Conservation (phyloP, 2,329 filamentous ascomycete genomes). For the Fusarium buharicum region DNA sequence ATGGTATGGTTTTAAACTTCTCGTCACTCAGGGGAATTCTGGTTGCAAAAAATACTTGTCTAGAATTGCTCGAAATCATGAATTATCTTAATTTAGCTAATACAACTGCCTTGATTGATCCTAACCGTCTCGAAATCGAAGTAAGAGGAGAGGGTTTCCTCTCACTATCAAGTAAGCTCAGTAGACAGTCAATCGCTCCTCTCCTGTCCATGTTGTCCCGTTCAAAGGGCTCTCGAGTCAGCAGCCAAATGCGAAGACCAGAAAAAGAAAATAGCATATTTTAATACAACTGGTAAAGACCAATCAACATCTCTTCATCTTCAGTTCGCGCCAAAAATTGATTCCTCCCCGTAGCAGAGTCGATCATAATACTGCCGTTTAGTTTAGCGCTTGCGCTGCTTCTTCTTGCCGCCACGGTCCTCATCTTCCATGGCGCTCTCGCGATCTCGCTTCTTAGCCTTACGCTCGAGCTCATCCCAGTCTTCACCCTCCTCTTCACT, state of each 20-base stretch:
- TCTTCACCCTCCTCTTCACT: conserved; percentile 85
- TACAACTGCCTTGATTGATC: conserved; percentile 27
- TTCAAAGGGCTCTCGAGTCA: background rate
- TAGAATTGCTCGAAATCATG: conserved; percentile 30
- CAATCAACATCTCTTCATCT: conserved; percentile 13
- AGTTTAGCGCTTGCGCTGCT: conserved; percentile 54
- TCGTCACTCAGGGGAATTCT: background rate
- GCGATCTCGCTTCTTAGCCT: conserved; percentile 85
- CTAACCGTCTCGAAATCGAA: conserved; percentile 15
- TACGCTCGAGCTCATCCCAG: conserved; percentile 94
- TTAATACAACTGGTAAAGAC: conserved; percentile 33
- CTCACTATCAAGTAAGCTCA: conserved; percentile 10
- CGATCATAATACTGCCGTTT: conserved; percentile 15
- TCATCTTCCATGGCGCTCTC: conserved; percentile 66
- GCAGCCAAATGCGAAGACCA: conserved; percentile 17
- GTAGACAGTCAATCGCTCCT: conserved; percentile 1
- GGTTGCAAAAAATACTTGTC: background rate
- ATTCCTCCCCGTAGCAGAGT: background rate
- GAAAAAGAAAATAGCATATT: conserved; percentile 24
- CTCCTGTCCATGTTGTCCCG: conserved; percentile 5
- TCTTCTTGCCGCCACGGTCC: conserved; percentile 75
- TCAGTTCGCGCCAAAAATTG: conserved; percentile 8
- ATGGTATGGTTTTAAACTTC: background rate
- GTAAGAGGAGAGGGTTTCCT: conserved; percentile 4
- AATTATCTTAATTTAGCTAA: conserved; percentile 32